Evolutionary conservation across 306 rosid genomes (phyloP).

Genomic region (Hippophae rhamnoides): DNA sequence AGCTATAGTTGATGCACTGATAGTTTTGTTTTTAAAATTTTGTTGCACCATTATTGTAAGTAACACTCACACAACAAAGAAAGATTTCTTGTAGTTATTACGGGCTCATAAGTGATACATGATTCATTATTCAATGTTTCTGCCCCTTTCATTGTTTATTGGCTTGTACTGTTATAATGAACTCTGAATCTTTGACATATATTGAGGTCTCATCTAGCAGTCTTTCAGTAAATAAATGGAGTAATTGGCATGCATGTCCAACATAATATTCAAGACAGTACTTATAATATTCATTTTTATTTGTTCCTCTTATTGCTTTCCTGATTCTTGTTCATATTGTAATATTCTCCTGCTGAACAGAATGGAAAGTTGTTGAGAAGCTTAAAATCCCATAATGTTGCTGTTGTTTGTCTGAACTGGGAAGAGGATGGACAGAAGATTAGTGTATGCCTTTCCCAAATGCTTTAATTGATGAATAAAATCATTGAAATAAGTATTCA

Average conservation of each 20-base stretch:
- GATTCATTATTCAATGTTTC: no score
- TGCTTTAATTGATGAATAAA: no score
- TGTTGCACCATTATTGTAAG: no score
- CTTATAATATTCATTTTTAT: constrained; percentile 3
- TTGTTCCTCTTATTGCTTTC: constrained; percentile 7
- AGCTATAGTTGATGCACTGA: no score
- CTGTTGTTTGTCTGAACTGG: constrained; percentile 82
- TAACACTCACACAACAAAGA: no score
- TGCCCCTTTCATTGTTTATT: no score
- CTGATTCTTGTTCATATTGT: constrained; percentile 14
- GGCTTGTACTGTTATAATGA: no score
- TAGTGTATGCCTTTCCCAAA: constrained; percentile 35
- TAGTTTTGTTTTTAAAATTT: no score
- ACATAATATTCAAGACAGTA: not conserved
- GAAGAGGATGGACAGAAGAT: constrained; percentile 61
- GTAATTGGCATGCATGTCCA: not conserved
- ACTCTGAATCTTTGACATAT: no score
- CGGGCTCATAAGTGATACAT: no score
- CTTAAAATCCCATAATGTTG: constrained; percentile 63
- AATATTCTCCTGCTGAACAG: constrained; percentile 33
- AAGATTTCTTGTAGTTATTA: no score
- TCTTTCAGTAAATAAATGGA: not conserved
- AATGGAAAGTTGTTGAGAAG: constrained; percentile 80
- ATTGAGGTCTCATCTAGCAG: no score
- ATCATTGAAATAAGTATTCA: not conserved